Evolutionary conservation across 208 protist species (phyloP), one percentile per base, ranked within the genome.

Genomic region (Wallacemonas sp.): DNA sequence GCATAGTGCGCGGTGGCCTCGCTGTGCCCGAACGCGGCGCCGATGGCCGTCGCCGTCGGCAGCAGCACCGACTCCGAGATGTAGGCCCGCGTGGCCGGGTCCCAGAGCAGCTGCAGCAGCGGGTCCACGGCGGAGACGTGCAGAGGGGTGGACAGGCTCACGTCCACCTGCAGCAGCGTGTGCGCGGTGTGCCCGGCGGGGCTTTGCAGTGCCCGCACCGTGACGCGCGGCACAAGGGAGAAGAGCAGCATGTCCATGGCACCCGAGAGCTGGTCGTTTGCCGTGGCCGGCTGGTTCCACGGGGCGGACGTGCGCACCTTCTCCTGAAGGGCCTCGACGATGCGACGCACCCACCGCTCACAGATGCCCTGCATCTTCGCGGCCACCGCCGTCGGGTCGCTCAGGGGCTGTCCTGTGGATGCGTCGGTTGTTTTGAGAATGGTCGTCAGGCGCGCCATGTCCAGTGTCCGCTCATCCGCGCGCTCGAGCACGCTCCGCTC

Each of bases 221-320:
- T 4, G n/a, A 79, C 73, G 5, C 31, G 18, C 33, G 67, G 70
- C 39, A 76, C 55, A 18, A 86, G 25, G 45, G 73, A 57, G 69
- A 86, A 79, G 18, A 90, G 55, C 11, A 86, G 65, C 45, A 86
- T 64, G 22, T 84, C 80, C 5, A 86, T 65, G 18, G 84, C 80
- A 26, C 65, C 72, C 14, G 74, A 72, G 25, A 90, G 36, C 4
- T 76, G 61, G 3, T 36, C 33, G 65, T 84, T 86, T 7, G 48
- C 33, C 8, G 32, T 70, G 2, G 16, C 32, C 5, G 55, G 59
- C 44, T 63, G 39, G 59, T 77, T 81, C 80, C 74, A 86, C 45
- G 80, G 72, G 11, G 79, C 80, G 8, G 65, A 52, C 1, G 65
- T 70, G 20, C 64, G 63, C 52, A 44, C 48, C 52, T 41, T 75